A percentile compares a stretch with the other conserved stretches of the same genome.
Conservation (phyloP, 108 stramenopile species). For the Parietichytrium sp. region DNA sequence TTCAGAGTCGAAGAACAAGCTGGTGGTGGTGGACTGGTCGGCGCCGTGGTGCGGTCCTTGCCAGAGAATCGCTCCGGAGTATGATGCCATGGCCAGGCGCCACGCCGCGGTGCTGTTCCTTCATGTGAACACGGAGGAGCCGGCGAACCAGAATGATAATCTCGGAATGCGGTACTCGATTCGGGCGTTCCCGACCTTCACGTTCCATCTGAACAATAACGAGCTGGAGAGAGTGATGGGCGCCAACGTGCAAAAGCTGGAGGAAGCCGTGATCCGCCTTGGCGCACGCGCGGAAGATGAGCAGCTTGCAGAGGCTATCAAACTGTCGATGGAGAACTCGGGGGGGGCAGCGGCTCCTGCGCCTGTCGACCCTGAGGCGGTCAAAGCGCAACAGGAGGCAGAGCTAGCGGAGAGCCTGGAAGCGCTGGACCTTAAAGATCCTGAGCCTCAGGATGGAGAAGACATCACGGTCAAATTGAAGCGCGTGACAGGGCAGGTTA, state of each 20-base stretch:
- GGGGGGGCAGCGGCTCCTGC: neutral
- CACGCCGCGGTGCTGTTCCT: constrained; percentile 57
- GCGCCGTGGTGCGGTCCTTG: constrained; percentile 62
- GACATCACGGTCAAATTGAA: neutral
- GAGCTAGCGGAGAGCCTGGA: no score
- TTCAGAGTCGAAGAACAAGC: neutral
- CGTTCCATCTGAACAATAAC: neutral
- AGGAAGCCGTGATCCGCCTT: neutral
- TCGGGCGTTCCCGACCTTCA: constrained; percentile 24
- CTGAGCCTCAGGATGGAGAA: neutral
- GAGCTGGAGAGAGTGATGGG: constrained; percentile 24
- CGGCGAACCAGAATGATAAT: neutral
- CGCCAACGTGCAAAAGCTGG: constrained; percentile 17
- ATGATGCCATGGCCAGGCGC: constrained; percentile 46
- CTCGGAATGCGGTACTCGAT: neutral
- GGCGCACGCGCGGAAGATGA: neutral
- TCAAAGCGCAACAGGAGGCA: neutral
- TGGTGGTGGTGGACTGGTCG: constrained; percentile 43
- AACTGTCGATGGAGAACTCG: neutral
- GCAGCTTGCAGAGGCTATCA: neutral
- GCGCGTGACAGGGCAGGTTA: neutral
- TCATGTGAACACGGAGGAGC: constrained; percentile 48
- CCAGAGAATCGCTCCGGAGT: constrained; percentile 54
- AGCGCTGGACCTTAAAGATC: neutral
- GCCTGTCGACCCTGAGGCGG: neutral